phyloP scores from a whole-genome alignment of 257 asterid genomes.

The Oldenlandia corymbosa region DNA sequence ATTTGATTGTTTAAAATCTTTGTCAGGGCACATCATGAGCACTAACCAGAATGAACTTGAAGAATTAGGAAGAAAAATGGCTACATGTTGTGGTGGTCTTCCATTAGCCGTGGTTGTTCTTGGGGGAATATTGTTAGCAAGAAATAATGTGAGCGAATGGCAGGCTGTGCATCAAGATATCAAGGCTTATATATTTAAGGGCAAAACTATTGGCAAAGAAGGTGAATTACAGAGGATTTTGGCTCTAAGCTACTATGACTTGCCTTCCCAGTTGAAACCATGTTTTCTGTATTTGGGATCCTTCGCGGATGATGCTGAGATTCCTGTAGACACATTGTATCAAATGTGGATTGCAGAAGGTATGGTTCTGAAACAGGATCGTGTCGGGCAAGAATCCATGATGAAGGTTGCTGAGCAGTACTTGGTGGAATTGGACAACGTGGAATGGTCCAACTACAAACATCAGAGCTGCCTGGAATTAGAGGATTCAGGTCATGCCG shows the following conservation, averaged over 20 bases:
- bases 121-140: slow-evolving; percentile 7
- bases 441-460: slow-evolving; percentile 1
- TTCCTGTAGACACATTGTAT: neutral
- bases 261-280: slow-evolving; percentile 18
- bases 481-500: neutral
- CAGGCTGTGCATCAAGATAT: neutral
- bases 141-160: neutral
- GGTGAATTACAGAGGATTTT: neutral
- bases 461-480: neutral
- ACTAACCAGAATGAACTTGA: neutral
- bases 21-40: neutral
- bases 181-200: neutral
- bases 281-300: slow-evolving; percentile 12
- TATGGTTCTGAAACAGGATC: neutral
- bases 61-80: slow-evolving; percentile 7
- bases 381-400: neutral
- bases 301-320: slow-evolving; percentile 6
- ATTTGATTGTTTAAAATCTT: neutral
- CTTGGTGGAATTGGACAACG: slow-evolving; percentile 4
- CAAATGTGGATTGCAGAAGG: slow-evolving; percentile 7
- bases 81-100: neutral
- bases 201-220: neutral
- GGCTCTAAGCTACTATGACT: slow-evolving; percentile 10
- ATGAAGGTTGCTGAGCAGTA: slow-evolving; percentile 9
- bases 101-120: slow-evolving; percentile 11